These are phyloP conservation scores for Tubosaeta sp. DNA, from an alignment of 768 basidiomycete species.

Conservation along the genomic window DNA sequence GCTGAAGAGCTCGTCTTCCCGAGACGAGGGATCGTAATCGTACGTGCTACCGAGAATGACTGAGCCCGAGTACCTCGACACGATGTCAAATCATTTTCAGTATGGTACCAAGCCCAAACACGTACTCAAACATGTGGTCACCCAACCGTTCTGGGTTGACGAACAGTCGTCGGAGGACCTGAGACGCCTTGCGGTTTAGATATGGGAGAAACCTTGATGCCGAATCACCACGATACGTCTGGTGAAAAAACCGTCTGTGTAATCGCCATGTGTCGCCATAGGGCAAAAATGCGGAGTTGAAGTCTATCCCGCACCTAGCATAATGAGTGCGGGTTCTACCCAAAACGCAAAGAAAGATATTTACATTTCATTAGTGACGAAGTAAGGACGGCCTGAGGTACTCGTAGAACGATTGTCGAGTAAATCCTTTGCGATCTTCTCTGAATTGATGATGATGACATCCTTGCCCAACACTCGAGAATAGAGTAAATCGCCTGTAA, in stretches of 20 bases:
- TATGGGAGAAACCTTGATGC: conserved; percentile 23
- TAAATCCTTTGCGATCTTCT: conserved; percentile 6
- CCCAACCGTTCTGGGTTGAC: conserved; percentile 28
- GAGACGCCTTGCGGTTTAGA: conserved; percentile 21
- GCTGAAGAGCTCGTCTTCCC: conserved; percentile 4
- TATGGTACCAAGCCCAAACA: neutral
- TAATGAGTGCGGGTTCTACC: too few species aligned
- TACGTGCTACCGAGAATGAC: conserved; percentile 6
- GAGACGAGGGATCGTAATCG: conserved; percentile 9
- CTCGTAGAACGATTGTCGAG: conserved; percentile 38
- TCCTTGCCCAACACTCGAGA: neutral
- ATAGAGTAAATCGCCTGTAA: conserved; percentile 6
- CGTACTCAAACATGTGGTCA: conserved; percentile 29
- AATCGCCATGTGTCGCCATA: conserved; percentile 29
- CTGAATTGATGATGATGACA: conserved; percentile 6
- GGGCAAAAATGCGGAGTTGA: conserved; percentile 17
- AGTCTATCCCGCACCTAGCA: conserved; percentile 10
- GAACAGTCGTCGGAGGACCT: conserved; percentile 28
- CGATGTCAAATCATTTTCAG: neutral
- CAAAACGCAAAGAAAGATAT: neutral
- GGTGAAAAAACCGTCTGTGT: conserved; percentile 24
- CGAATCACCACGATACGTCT: conserved; percentile 15
- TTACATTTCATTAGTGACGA: conserved; percentile 15
- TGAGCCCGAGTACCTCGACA: conserved; percentile 4
- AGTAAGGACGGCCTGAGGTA: conserved; percentile 45